Evolutionary conservation across 768 basidiomycete genomes (phyloP).

Genomic region (Fibroporia radiculosa): DNA sequence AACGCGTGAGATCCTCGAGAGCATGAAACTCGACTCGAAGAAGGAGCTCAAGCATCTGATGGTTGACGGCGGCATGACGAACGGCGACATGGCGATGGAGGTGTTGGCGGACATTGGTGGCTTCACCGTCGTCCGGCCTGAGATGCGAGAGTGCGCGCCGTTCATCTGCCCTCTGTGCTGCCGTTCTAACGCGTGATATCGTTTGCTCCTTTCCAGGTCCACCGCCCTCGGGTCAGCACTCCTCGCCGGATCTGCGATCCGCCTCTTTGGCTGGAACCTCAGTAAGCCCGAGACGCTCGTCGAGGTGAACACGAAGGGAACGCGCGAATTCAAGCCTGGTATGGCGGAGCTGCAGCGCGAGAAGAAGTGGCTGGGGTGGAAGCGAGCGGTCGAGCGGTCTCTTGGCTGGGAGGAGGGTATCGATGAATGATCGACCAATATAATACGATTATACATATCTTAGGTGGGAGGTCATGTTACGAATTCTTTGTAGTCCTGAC

Average conservation of each 20-base stretch:
- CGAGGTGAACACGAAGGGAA: slow-evolving; percentile 85
- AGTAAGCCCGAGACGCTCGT: slow-evolving; percentile 71
- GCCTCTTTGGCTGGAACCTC: slow-evolving; percentile 90
- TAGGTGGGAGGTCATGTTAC: too few relatives aligned
- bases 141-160: slow-evolving; percentile 85
- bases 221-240: slow-evolving; percentile 95
- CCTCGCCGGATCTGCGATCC: slow-evolving; percentile 83
- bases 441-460: too few relatives aligned
- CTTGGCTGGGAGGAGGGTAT: slow-evolving; percentile 63
- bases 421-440: slow-evolving; percentile 13
- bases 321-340: slow-evolving; percentile 55
- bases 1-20: slow-evolving; percentile 90
- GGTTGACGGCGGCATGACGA: slow-evolving; percentile 99
- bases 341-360: slow-evolving; percentile 46
- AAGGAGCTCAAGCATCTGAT: slow-evolving; percentile 76
- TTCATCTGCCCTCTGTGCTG: neutral
- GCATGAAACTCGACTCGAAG: slow-evolving; percentile 89
- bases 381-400: slow-evolving; percentile 79
- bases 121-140: slow-evolving; percentile 84
- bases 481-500: too few relatives aligned
- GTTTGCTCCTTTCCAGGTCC: slow-evolving; percentile 45
- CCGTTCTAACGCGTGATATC: neutral
- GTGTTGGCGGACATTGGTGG: slow-evolving; percentile 86
- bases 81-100: slow-evolving; percentile 83
- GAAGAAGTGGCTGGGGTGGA: slow-evolving; percentile 75